Evolutionary conservation across 768 basidiomycete species (phyloP).

Genomic region (Leccinum disarticulatum): DNA sequence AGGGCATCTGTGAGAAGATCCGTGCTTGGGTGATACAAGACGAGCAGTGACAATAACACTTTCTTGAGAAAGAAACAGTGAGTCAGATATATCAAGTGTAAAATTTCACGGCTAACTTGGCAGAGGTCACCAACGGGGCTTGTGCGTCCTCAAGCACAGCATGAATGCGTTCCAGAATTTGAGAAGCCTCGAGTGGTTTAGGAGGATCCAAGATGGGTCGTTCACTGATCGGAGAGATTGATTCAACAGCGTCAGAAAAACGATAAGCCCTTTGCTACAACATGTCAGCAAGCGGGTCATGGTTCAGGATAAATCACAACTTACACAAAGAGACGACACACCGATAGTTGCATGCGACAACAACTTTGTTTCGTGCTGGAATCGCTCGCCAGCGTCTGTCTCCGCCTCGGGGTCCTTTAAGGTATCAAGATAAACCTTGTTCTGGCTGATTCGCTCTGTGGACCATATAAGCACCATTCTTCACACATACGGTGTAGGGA

Average conservation of each 20-base stretch:
- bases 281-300: background rate
- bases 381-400: conserved; percentile 52
- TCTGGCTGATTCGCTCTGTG: conserved; percentile 67
- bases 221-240: conserved; percentile 61
- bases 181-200: conserved; percentile 51
- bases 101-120: conserved; percentile 52
- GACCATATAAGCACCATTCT: conserved; percentile 90
- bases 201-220: conserved; percentile 47
- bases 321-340: conserved; percentile 84
- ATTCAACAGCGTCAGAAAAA: conserved; percentile 51
- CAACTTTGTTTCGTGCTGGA: conserved; percentile 66
- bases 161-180: conserved; percentile 62
- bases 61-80: conserved; percentile 49
- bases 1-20: conserved; percentile 65
- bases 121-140: conserved; percentile 47
- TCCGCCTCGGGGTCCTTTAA: conserved; percentile 52
- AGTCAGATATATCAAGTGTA: conserved; percentile 11
- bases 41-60: conserved; percentile 68
- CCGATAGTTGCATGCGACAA: conserved; percentile 84
- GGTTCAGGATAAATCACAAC: conserved; percentile 33
- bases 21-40: conserved; percentile 52
- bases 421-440: conserved; percentile 63
- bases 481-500: conserved; percentile 83
- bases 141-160: conserved; percentile 68
- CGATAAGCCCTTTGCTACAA: conserved; percentile 77